Percentiles rank a stretch among this genome's conserved stretches.
phyloP scores from a whole-genome alignment of 2,329 filamentous ascomycete species.

The Incumbomyces delicatus region DNA sequence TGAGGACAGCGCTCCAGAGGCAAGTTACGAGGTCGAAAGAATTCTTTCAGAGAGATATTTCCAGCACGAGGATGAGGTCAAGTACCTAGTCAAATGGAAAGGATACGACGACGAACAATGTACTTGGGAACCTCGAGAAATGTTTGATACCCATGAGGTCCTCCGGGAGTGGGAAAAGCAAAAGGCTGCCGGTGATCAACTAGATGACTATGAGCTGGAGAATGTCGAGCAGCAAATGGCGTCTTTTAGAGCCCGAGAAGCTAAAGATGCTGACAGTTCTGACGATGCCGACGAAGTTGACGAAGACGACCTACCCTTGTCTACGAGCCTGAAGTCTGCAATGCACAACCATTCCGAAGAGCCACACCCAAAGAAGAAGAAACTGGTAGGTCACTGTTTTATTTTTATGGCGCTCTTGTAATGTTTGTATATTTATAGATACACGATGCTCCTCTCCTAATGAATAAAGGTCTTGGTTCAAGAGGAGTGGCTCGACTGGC shows the following conservation, averaged over 20 bases:
- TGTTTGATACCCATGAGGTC: slow-evolving; percentile 30
- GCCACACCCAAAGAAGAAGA: not conserved
- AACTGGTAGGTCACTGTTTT: not conserved
- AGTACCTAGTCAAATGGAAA: slow-evolving; percentile 59
- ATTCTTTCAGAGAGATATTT: slow-evolving; percentile 29
- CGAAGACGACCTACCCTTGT: not conserved
- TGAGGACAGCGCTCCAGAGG: slow-evolving; percentile 26
- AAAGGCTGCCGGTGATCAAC: slow-evolving; percentile 20
- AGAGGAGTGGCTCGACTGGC: too few species aligned
- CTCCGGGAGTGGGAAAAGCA: slow-evolving; percentile 33
- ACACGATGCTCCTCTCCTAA: not conserved
- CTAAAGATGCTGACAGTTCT: not conserved
- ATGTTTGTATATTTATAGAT: not conserved
- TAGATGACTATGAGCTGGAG: slow-evolving; percentile 12
- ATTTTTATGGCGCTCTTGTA: too few species aligned
- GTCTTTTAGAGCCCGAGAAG: slow-evolving; percentile 4
- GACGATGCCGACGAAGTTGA: not conserved
- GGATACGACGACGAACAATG: slow-evolving; percentile 48
- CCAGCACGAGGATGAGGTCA: slow-evolving; percentile 21
- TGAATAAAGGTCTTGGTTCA: not conserved
- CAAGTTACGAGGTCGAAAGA: slow-evolving; percentile 46
- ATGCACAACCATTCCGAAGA: too few species aligned
- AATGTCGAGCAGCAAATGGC: slow-evolving; percentile 14
- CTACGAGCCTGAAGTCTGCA: too few species aligned
- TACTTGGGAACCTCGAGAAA: slow-evolving; percentile 44